These are phyloP conservation scores for Rhexocercosporidium sp. DNA, from an alignment of 2,329 filamentous ascomycete species.

Conservation along the genomic window DNA sequence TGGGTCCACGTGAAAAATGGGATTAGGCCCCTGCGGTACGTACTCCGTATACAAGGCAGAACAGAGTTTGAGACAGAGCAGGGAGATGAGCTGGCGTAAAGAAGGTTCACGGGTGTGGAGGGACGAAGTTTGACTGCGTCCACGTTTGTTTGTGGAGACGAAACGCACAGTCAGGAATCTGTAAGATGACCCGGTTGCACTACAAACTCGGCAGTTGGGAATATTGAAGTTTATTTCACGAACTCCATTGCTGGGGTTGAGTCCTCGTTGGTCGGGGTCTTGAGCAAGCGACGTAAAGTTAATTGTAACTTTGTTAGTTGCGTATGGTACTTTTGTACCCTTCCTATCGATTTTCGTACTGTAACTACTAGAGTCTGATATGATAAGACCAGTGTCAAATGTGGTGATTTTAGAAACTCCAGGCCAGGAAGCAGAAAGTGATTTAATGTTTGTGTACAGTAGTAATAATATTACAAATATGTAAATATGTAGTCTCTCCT, in stretches of 20 bases:
- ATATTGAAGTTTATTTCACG: background rate
- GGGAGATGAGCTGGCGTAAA: background rate
- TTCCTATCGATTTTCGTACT: no score
- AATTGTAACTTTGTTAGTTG: no score
- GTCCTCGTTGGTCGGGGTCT: no score
- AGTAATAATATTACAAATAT: constrained; percentile 16
- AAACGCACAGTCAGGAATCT: constrained; percentile 8
- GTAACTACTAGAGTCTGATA: no score
- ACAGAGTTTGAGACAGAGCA: background rate
- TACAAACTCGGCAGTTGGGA: constrained; percentile 3
- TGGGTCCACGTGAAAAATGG: constrained; percentile 5
- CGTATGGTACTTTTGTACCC: no score
- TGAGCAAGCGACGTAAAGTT: no score
- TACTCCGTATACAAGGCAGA: background rate
- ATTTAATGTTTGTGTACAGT: constrained; percentile 1
- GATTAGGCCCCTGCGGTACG: background rate
- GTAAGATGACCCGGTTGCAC: background rate
- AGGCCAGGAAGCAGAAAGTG: background rate
- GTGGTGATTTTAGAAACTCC: background rate
- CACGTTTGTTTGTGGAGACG: background rate
- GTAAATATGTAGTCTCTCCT: background rate
- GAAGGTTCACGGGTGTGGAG: background rate
- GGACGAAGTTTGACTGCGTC: background rate
- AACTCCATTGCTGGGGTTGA: background rate
- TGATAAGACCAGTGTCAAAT: no score